Evolutionary conservation across 1,139 yeast species (phyloP), one percentile per base, ranked within the genome.

Genomic region (Diutina scorzettiae): DNA sequence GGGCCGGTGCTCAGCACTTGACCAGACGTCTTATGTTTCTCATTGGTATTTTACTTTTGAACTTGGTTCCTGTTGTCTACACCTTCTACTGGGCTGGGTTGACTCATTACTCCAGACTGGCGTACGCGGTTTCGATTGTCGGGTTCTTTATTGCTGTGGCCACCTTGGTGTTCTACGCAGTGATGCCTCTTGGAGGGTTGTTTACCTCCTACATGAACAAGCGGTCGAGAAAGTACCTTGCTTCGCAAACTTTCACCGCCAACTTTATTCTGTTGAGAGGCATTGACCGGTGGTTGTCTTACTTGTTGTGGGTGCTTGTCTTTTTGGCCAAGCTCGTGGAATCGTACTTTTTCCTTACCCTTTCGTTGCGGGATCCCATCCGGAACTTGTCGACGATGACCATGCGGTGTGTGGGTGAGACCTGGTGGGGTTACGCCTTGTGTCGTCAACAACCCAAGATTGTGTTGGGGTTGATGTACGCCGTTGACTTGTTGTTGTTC

Each of bases 1-100:
- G 98, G 98, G 94, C 97, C 28, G 98, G 98, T 64, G 97, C 97
- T 62, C 97, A 91, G 67, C 96, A 86, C 61, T 76, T 91, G 60
- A 69, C 87, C 41, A 83, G 96, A 64, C 83, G 98, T 60, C 70
- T 91, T 55, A 56, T 80, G 69, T 83, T 89, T 59, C 64, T 91
- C 59, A 53, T 81, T 45, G 52, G 78, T 43, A 75, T 89, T 49
- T 69, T 89, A 48, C 66, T 72, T 43, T 57, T 81, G 51, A 91
- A 91, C 63, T 68, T 91, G 60, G 91, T 80, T 53, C 95, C 97
- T 36, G 79, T 87, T 37, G 79, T 86, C 43, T 93, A 85, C 60
- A 81, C 87, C 32, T 86, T 86, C 63, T 81, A 81, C 51, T 84
- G 80, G 71, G 83, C 87, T 49, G 89, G 87, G 45, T 64, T 81